These are phyloP conservation scores for Myrica gale DNA, from an alignment of 306 rosid genomes.

Conservation along the genomic window DNA sequence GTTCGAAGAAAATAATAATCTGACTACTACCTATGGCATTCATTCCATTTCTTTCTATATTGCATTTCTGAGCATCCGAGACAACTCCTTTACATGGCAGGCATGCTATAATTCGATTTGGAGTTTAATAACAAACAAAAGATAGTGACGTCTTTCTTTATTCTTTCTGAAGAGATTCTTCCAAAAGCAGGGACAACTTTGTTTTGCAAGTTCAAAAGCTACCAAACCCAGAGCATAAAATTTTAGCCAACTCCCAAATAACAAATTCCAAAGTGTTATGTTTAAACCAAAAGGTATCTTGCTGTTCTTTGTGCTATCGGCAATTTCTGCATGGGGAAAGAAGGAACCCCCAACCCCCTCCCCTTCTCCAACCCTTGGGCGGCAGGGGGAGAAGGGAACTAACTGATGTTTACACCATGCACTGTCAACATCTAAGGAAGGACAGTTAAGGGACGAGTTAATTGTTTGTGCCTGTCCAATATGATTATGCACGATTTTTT, in stretches of 20 bases:
- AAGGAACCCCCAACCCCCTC: too few relatives aligned
- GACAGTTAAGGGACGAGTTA: not conserved
- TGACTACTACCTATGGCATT: not conserved
- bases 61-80: not conserved
- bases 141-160: not conserved
- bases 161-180: not conserved
- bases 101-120: not conserved
- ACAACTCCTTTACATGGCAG: conserved; percentile 6
- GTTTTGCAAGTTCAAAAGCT: not conserved
- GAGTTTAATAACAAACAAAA: not conserved
- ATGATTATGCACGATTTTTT: not conserved
- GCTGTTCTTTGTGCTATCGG: not conserved
- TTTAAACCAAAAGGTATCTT: not conserved
- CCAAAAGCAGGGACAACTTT: not conserved
- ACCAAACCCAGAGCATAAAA: not conserved
- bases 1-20: conserved; percentile 2
- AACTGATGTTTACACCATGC: not conserved
- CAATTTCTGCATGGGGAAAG: not conserved
- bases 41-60: not conserved
- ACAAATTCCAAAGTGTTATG: not conserved
- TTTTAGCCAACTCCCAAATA: not conserved
- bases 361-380: too few relatives aligned
- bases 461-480: not conserved
- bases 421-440: not conserved
- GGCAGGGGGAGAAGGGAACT: not conserved